Evolutionary conservation across 495 filamentous ascomycete genomes (phyloP).

Genomic region (Aspergillus sclerotiicarbonarius): DNA sequence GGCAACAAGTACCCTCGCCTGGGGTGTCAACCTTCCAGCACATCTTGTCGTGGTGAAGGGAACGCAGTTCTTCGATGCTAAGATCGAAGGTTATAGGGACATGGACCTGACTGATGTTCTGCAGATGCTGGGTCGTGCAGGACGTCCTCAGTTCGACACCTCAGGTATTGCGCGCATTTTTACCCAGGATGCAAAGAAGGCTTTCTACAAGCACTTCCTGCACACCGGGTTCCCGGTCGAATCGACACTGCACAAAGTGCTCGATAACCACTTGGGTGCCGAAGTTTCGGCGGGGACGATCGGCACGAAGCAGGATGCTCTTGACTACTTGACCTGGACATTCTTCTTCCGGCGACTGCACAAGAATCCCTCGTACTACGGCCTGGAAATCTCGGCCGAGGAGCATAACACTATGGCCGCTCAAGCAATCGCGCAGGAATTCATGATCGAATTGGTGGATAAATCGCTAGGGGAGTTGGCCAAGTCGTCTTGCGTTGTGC

Average conservation of each 20-base stretch:
- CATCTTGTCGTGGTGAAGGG: constrained; percentile 98
- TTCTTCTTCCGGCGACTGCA: constrained; percentile 98
- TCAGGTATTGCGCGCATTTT: constrained; percentile 96
- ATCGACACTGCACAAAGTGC: constrained; percentile 89
- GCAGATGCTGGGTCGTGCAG: constrained; percentile 96
- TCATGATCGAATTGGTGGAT: constrained; percentile 88
- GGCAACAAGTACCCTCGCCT: constrained; percentile 94
- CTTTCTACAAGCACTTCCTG: constrained; percentile 99
- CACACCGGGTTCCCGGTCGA: constrained; percentile 98
- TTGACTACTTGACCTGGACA: constrained; percentile 98
- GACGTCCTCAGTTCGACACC: constrained; percentile 92
- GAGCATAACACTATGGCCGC: constrained; percentile 89
- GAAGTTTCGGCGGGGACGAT: constrained; percentile 94
- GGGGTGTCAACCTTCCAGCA: constrained; percentile 97
- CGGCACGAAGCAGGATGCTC: constrained; percentile 87
- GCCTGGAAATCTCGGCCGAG: constrained; percentile 88
- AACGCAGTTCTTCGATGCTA: constrained; percentile 97
- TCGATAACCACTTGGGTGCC: constrained; percentile 95
- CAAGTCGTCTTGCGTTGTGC: constrained; percentile 75
- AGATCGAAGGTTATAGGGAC: constrained; percentile 95
- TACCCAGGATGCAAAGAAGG: constrained; percentile 96
- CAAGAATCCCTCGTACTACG: constrained; percentile 98
- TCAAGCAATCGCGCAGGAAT: constrained; percentile 81
- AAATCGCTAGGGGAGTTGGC: constrained; percentile 77
- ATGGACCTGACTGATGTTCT: constrained; percentile 99